phyloP scores from a whole-genome alignment of 805 yeast genomes.

The Kazachstania bromeliacearum region DNA sequence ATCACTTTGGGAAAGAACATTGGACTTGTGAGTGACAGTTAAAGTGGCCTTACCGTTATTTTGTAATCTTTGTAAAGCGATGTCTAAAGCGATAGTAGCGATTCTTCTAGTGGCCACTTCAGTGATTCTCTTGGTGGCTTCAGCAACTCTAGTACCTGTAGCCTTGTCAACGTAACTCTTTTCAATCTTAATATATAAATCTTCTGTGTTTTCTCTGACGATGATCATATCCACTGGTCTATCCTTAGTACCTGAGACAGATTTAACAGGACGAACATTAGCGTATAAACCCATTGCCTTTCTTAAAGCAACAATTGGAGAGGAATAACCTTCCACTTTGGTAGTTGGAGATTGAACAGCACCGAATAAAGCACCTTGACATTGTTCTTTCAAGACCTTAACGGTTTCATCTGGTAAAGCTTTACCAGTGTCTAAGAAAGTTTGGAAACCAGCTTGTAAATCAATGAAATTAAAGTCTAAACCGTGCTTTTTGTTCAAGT shows the following conservation, averaged over 20 bases:
- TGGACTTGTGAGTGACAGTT: slow-evolving; percentile 94
- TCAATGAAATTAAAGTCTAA: slow-evolving; percentile 78
- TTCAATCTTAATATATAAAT: slow-evolving; percentile 92
- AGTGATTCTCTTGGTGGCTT: slow-evolving; percentile 93
- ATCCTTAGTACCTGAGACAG: slow-evolving; percentile 66
- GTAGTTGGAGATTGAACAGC: slow-evolving; percentile 93
- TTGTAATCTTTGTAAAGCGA: slow-evolving; percentile 86
- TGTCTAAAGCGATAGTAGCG: slow-evolving; percentile 84
- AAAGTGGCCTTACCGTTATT: slow-evolving; percentile 48
- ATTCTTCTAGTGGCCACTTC: slow-evolving; percentile 80
- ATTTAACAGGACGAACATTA: slow-evolving; percentile 94
- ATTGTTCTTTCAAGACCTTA: slow-evolving; percentile 58
- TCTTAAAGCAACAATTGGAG: slow-evolving; percentile 97
- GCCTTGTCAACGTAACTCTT: slow-evolving; percentile 50
- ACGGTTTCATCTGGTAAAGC: slow-evolving; percentile 94
- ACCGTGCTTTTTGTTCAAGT: slow-evolving; percentile 65
- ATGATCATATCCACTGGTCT: slow-evolving; percentile 95
- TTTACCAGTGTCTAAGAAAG: slow-evolving; percentile 87
- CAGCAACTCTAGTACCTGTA: slow-evolving; percentile 87
- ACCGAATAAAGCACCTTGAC: slow-evolving; percentile 97
- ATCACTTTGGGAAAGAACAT: slow-evolving; percentile 84
- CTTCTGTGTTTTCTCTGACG: slow-evolving; percentile 98
- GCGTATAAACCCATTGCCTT: slow-evolving; percentile 92
- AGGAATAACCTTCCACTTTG: slow-evolving; percentile 92
- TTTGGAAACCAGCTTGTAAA: slow-evolving; percentile 89